Conservation (phyloP, 73 alveolate genomes). For the Urostyla sp. region DNA sequence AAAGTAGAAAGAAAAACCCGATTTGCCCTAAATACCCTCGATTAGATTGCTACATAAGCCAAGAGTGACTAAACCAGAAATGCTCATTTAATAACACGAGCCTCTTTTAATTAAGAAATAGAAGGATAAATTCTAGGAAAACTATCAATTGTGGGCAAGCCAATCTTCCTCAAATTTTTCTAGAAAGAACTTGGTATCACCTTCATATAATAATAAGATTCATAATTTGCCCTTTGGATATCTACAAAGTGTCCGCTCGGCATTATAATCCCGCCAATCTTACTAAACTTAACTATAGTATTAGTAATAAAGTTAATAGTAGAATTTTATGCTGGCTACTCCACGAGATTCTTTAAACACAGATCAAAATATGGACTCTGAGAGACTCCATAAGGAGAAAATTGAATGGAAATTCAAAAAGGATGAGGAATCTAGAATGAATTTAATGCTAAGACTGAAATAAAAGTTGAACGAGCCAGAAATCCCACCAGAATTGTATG, state of each 20-base stretch:
- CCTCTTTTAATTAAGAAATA: constrained; percentile 5
- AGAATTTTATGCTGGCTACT: too few relatives aligned
- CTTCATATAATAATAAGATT: constrained; percentile 7
- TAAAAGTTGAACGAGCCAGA: constrained; percentile 19
- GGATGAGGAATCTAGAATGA: constrained; percentile 16
- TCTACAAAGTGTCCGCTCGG: background rate
- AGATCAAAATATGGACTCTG: too few relatives aligned
- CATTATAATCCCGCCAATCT: too few relatives aligned
- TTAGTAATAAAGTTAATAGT: too few relatives aligned
- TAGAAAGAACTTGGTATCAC: constrained; percentile 13
- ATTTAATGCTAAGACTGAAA: constrained; percentile 26
- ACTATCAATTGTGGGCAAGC: constrained; percentile 3
- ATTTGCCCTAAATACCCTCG: constrained; percentile 4
- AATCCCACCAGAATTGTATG: constrained; percentile 24
- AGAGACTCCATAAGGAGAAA: constrained; percentile 16
- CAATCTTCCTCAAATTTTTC: constrained; percentile 17
- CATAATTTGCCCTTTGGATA: constrained; percentile 35
- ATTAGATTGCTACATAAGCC: constrained; percentile 27
- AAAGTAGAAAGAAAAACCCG: background rate
- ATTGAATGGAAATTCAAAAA: constrained; percentile 15
- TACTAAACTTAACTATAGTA: too few relatives aligned
- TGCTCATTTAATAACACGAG: background rate
- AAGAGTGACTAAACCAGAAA: background rate
- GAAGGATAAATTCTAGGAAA: background rate
- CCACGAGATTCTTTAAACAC: too few relatives aligned